phyloP scores from a whole-genome alignment of 331 rosid species.

The Erythrophleum ivorense region DNA sequence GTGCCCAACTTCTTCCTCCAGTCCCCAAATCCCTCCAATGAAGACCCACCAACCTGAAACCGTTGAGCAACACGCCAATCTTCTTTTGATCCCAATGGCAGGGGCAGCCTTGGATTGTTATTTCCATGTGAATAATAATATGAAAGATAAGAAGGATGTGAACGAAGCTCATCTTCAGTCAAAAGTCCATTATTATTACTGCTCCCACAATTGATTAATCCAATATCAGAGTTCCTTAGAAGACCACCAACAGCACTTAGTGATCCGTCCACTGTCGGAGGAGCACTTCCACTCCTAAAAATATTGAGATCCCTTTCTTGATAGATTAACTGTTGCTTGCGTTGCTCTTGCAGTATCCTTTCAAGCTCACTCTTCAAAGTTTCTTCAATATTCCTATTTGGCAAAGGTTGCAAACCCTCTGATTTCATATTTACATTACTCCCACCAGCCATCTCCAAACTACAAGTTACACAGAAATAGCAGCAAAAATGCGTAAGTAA shows the following conservation, averaged over 20 bases:
- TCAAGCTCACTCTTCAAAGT: constrained; percentile 78
- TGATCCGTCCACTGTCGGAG: constrained; percentile 97
- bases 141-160: constrained; percentile 87
- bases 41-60: constrained; percentile 74
- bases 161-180: constrained; percentile 87
- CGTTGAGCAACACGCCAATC: constrained; percentile 96
- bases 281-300: constrained; percentile 96
- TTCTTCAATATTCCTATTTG: constrained; percentile 65
- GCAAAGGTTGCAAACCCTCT: constrained; percentile 44
- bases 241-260: constrained; percentile 80
- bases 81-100: constrained; percentile 87
- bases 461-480: constrained; percentile 43
- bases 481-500: constrained; percentile 16
- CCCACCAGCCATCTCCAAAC: constrained; percentile 67
- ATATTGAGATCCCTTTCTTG: constrained; percentile 77
- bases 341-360: constrained; percentile 71
- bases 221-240: constrained; percentile 57
- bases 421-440: constrained; percentile 53
- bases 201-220: constrained; percentile 46
- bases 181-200: constrained; percentile 54
- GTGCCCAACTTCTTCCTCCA: constrained; percentile 63
- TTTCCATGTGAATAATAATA: constrained; percentile 85
- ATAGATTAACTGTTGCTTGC: constrained; percentile 54
- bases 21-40: constrained; percentile 64
- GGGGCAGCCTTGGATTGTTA: constrained; percentile 88